These are phyloP conservation scores for Lanmaoa pseudosensibilis DNA, from an alignment of 768 basidiomycete species.

Conservation along the genomic window DNA sequence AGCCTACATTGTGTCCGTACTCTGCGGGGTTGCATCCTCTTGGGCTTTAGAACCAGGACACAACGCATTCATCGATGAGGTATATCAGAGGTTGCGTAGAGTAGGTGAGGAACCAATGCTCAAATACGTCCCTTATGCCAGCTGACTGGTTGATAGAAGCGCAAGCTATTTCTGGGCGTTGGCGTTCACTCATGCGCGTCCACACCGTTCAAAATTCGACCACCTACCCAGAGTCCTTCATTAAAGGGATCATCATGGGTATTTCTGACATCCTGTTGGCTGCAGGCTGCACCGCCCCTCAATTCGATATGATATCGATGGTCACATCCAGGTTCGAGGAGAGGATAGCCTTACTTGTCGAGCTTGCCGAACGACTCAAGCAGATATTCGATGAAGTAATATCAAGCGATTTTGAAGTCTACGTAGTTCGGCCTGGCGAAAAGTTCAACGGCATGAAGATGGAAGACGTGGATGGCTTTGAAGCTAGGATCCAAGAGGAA, in stretches of 20 bases:
- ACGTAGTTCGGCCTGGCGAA: conserved; percentile 2
- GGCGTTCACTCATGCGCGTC: conserved; percentile 10
- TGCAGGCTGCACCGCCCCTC: conserved; percentile 7
- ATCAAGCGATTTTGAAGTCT: conserved; percentile 14
- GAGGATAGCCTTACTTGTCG: conserved; percentile 4
- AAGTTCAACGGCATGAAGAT: conserved; percentile 6
- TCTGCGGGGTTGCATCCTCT: conserved; percentile 1
- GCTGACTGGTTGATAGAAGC: conserved; percentile 10
- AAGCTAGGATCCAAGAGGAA: not conserved
- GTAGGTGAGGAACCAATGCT: not conserved
- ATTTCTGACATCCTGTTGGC: conserved; percentile 8
- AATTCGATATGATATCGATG: not conserved
- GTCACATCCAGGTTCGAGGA: conserved; percentile 3
- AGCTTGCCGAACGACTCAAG: conserved; percentile 12
- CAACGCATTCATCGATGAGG: conserved; percentile 4
- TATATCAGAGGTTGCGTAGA: conserved; percentile 9
- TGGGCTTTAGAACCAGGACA: conserved; percentile 6
- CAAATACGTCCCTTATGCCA: not conserved
- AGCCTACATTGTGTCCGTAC: conserved; percentile 4
- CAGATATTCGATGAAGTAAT: conserved; percentile 12
- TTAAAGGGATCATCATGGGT: not conserved
- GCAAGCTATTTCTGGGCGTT: conserved; percentile 14
- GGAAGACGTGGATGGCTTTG: conserved; percentile 4
- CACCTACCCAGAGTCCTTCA: not conserved
- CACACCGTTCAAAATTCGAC: not conserved